Base-by-base conservation (phyloP, 257 asterid species). In the Ocimum tenuiflorum region DNA sequence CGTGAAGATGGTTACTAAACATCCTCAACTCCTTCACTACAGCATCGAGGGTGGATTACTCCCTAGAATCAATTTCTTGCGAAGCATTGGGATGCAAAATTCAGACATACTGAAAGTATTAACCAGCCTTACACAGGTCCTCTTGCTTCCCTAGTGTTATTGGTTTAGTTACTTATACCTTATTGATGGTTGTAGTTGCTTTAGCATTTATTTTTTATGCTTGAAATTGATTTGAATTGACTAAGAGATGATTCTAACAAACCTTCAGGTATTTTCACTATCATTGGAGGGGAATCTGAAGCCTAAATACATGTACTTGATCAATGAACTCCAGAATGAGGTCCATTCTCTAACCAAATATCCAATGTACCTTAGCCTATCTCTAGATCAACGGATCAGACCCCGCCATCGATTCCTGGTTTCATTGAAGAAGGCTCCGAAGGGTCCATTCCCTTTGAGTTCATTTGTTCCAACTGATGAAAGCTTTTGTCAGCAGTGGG, bases 1-100 rank as follows among this genome's bases (percentile, higher is more conserved):
- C 20, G 96, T 89, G 70, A 91, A 91, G 86, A 89, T 91, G 96
- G 98, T 91, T 27, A 83, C 82, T 3, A 91, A 91, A 58, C 98
- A 91, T 79, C 98, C 98, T 54, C 98, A 91, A 77, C 59, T 89
- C 55, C 95, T 91, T 82, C 98, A 91, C 68, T 89, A 91, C 79
- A 87, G 98, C 76, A 74, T 91, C 18, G 95, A 91, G 78, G 92
- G 82, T 63, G 98, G 98, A 56, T 69, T 89, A 66, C 95, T 79
- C 62, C 88, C 92, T 8, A 72, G 98, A 72, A 89, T 91, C 75
- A 80, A 85, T 60, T 91, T 91, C 77, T 77, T 91, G 55, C 67
- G 98, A 59, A 85, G 96, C 68, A 87, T 85, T 36, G 98, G 96
- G 61, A 79, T 91, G 95, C 74, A 49, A 49, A 85, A 89, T 65